Evolutionary conservation across 73 alveolate genomes (phyloP), one percentile per base, ranked within the genome.

Genomic region (Stentor coeruleus): DNA sequence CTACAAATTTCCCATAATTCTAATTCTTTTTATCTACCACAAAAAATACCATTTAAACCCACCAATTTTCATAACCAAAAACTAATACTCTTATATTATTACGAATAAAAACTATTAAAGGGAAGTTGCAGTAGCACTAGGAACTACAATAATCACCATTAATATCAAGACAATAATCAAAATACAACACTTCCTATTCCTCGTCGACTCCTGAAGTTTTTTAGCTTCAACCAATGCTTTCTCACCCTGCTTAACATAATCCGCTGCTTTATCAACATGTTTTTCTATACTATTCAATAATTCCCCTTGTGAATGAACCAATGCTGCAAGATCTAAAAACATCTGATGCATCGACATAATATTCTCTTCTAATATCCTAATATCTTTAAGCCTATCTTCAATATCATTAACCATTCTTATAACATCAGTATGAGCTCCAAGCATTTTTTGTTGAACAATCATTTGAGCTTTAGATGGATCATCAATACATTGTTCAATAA

Each of bases 251-350:
- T 75, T 75, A 31, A 75, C 83, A 75, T 75, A 37, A 14, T 75
- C 83, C 28, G 81, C 41, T 6, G 83, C 83, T 6, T 75, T 39
- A 75, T 37, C 83, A 0, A 75, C 83, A 35, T 75, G 59, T 35
- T 75, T 39, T 39, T 75, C 83, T 38, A 75, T 66, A 37, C 72
- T 37, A 75, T 39, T 75, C 72, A 75, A 40, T n/a, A 75, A 33
- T 2, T 75, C 83, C 39, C 74, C 72, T n/a, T 75, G 83, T 6
- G 59, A 31, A 28, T 75, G 83, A 20, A 75, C 83, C 15, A 75
- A 66, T 20, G 72, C 83, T 36, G 83, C 83, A 33, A 37, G 72
- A 75, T 75, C 59, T 6, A 75, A 28, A 75, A 75, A 75, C 72
- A 75, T 37, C 37, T 35, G 33, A 35, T 75, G 83, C 59, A 75